Evolutionary conservation across 169 alveolate species (phyloP), one percentile per base, ranked within the genome.

Genomic region (Plasmodium knowlesi): DNA sequence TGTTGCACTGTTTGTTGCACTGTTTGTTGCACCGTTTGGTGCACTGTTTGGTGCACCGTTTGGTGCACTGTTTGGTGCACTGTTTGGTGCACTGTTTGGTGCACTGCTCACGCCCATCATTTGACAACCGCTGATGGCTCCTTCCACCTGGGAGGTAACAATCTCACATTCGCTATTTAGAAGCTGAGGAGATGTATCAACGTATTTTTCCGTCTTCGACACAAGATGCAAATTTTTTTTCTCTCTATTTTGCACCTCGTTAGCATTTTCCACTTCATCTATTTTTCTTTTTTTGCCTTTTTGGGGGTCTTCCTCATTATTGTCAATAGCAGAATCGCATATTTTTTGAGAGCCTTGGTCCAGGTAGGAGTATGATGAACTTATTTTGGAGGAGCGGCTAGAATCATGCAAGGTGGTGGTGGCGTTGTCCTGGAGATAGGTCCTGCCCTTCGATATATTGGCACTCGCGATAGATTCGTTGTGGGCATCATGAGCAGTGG

Each of bases 281-380:
- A 84, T 84, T 39, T 71, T 84, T 43, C 92, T 70, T 16, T 84
- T 84, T 32, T 37, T 84, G 10, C n/a, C 41, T n/a, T 84, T 70
- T 30, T 37, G 46, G 12, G 50, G 14, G 2, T 84, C 83, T 43
- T 39, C 76, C 30, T 84, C 92, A 22, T 73, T 71, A 19, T 16
- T 39, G 54, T 39, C 34, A 19, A 34, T 84, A 8, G 16, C 57
- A 6, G 6, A n/a, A 37, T 53, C 34, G 16, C 3, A 43, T 32
- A 30, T 54, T 32, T 9, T 37, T 30, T 54, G 74, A 14, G 78
- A 46, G 25, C 25, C 3, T 25, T 82, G 61, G 61, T 82, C 89
- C 43, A 57, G 30, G 16, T 28, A 12, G 16, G 89, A 54, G 22
- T 28, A 28, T 28, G 74, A 53, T 16, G 53, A 53, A 28, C 53